Evolutionary conservation across 148 eudicot species (phyloP).

Genomic region (Heliamphora exappendiculata): DNA sequence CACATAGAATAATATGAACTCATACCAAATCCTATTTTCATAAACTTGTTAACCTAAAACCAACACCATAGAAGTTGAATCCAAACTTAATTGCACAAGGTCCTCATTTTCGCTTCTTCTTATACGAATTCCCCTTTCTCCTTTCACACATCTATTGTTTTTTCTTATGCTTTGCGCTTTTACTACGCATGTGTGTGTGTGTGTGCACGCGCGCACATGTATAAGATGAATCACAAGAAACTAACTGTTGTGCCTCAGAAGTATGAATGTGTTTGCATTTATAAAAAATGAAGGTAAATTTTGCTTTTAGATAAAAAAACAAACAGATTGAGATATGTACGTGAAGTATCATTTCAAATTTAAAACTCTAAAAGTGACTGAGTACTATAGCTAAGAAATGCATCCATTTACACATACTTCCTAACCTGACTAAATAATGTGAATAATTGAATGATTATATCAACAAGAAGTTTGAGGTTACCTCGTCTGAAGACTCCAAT

Average conservation of each 20-base stretch:
- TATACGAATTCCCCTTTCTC: not conserved
- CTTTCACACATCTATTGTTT: not conserved
- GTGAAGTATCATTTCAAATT: not conserved
- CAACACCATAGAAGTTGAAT: not conserved
- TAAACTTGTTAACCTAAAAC: not conserved
- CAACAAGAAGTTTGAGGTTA: conserved; percentile 15
- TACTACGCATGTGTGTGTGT: not conserved
- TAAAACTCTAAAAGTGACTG: not conserved
- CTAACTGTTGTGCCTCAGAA: too few species aligned
- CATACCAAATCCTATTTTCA: not conserved
- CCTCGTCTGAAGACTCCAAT: conserved; percentile 96
- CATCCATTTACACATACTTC: not conserved
- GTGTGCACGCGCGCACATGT: not conserved
- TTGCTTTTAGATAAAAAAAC: not conserved
- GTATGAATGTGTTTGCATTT: too few species aligned
- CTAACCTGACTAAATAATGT: not conserved
- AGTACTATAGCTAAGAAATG: not conserved
- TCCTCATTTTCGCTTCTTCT: not conserved
- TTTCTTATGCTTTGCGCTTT: not conserved
- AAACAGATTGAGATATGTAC: not conserved
- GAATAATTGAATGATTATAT: not conserved
- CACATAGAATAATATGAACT: too few species aligned
- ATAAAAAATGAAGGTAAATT: not conserved
- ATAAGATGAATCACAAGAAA: too few species aligned
- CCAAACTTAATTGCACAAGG: not conserved